Base-by-base conservation (phyloP, 2,329 filamentous ascomycete genomes). In the Beauveria varroae region DNA sequence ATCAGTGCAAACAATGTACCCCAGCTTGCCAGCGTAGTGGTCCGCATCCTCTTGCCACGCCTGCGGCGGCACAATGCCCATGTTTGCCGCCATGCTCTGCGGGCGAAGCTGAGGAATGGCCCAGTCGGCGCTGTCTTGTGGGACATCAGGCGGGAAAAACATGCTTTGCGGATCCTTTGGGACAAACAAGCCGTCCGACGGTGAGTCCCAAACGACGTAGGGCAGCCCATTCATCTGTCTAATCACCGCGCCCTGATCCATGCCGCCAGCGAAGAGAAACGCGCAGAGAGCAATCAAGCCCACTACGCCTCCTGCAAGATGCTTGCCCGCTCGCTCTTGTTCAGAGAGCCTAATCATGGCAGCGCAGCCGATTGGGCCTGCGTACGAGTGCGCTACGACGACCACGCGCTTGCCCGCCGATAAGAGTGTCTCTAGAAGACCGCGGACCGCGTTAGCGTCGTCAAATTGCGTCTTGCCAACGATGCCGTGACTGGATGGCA, bases 321-420 rank as follows among this genome's bases (percentile, higher is more conserved):
- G 14, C 26, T 30, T 47, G 24, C n/a, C 18, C n/a, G 47, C 24
- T 6, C 57, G 57, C 26, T 60, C 20, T 5, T 14, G 20, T 9
- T 46, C 40, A 12, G 57, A 60, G 5, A 52, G 40, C 8, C 57
- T 49, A 24, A 44, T 9, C 26, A 60, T 26, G 37, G 49, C 57
- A 14, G 49, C 47, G 57, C 49, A 41, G 8, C 71, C 73, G 1
- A 77, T 68, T 1, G 76, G 67, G 16, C 77, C 78, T n/a, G 74
- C 73, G 67, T 78, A 79, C 2, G 74, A 78, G 63, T 81, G 77
- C 5, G 72, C 69, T 5, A 76, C 65, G 2, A 80, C 70, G 0
- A 79, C 65, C 16, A 80, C 71, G 30, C 78, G 69, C 51, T 75
- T 75, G 18, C 73, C 73, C 3, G 67, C 61, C 22, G 73, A 71